Evolutionary conservation across 106 monocot species (phyloP).

Genomic region (Dactylorhiza incarnata): DNA sequence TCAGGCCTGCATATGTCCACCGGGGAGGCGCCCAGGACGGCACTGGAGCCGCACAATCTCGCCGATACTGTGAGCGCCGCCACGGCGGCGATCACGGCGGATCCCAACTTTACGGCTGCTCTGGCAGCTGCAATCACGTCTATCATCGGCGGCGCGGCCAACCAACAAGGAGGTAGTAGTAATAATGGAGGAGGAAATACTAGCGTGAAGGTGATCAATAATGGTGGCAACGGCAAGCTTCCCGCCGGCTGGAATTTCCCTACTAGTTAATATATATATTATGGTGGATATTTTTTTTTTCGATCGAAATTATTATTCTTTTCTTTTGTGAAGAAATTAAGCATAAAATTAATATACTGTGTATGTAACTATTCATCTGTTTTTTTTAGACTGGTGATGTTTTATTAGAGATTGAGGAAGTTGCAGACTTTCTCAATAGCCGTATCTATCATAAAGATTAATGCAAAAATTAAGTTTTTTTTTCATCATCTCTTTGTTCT

Average conservation of each 20-base stretch:
- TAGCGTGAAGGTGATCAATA: not conserved
- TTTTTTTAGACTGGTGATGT: too few species aligned
- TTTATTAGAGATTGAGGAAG: too few species aligned
- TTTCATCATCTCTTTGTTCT: too few species aligned
- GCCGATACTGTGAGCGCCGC: conserved; percentile 17
- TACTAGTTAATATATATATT: not conserved
- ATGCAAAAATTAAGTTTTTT: too few species aligned
- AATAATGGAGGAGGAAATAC: not conserved
- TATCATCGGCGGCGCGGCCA: conserved; percentile 15
- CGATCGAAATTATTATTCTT: conserved; percentile 3
- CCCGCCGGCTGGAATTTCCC: conserved; percentile 1
- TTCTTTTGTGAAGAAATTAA: conserved; percentile 6
- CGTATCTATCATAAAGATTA: too few species aligned
- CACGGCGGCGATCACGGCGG: conserved; percentile 16
- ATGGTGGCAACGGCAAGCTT: not conserved
- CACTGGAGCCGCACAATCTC: not conserved
- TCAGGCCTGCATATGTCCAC: conserved; percentile 33
- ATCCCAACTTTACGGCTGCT: conserved; percentile 21
- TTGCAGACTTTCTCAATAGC: too few species aligned
- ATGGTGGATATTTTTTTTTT: too few species aligned
- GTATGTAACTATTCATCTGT: not conserved
- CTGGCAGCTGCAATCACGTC: conserved; percentile 13
- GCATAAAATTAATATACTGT: too few species aligned
- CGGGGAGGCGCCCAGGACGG: not conserved
- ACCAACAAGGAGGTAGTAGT: not conserved